A percentile compares a stretch with the other conserved stretches of the same genome.
Conservation (phyloP, 2,329 filamentous ascomycete genomes). For the Chalaropsis thielavioides region DNA sequence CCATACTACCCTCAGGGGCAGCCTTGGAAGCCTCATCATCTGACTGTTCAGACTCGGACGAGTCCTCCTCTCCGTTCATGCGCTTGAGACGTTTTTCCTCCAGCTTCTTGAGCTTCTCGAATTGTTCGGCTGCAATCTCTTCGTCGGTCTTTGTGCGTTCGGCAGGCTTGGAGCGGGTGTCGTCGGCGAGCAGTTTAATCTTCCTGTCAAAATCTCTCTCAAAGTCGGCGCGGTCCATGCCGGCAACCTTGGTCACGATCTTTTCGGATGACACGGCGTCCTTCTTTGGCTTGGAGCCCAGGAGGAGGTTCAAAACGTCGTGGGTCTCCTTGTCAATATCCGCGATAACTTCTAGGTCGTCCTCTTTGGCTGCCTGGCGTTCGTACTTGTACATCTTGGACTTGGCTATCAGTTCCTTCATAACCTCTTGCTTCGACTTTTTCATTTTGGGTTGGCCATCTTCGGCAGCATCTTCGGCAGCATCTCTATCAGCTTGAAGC, state of each 20-base stretch:
- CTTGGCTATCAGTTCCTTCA: slow-evolving; percentile 95
- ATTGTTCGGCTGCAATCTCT: slow-evolving; percentile 65
- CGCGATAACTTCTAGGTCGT: slow-evolving; percentile 74
- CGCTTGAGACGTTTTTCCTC: slow-evolving; percentile 70
- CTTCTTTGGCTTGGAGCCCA: slow-evolving; percentile 25
- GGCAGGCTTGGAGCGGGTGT: slow-evolving; percentile 71
- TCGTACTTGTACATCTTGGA: slow-evolving; percentile 93
- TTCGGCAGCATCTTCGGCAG: slow-evolving; percentile 35
- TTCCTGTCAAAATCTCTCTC: slow-evolving; percentile 81
- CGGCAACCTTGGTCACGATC: slow-evolving; percentile 26
- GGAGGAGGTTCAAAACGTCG: slow-evolving; percentile 58
- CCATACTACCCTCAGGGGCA: not conserved
- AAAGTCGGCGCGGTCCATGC: slow-evolving; percentile 51
- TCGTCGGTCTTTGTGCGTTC: slow-evolving; percentile 86
- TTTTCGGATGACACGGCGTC: slow-evolving; percentile 5
- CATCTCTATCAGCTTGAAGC: slow-evolving; percentile 28
- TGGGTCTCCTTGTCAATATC: slow-evolving; percentile 73
- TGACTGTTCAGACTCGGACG: slow-evolving; percentile 41
- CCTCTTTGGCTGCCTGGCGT: slow-evolving; percentile 80
- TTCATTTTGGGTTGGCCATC: slow-evolving; percentile 61
- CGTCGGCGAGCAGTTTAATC: slow-evolving; percentile 67
- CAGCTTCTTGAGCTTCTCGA: slow-evolving; percentile 59
- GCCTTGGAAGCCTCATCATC: slow-evolving; percentile 13
- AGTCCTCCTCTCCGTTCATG: slow-evolving; percentile 71
- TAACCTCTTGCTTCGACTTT: slow-evolving; percentile 91